These are phyloP conservation scores for Macrophomina phaseolina DNA, from an alignment of 2,329 filamentous ascomycete species.

Conservation along the genomic window DNA sequence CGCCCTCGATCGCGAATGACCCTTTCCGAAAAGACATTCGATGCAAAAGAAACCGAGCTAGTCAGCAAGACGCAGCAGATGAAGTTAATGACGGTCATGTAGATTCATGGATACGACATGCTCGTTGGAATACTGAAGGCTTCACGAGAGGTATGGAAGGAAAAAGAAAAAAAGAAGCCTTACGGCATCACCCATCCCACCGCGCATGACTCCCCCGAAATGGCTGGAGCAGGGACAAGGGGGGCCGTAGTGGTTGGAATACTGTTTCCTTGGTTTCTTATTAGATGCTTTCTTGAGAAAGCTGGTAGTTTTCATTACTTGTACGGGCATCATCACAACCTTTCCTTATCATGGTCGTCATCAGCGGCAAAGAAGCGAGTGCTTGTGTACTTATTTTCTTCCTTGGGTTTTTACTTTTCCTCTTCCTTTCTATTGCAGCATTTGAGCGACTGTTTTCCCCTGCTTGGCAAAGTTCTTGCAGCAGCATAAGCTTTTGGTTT, in stretches of 20 bases:
- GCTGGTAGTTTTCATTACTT: not conserved
- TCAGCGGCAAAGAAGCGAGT: constrained; percentile 19
- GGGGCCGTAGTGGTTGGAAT: not conserved
- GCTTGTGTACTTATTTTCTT: constrained; percentile 24
- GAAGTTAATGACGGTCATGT: constrained; percentile 51
- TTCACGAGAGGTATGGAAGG: not conserved
- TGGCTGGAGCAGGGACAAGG: constrained; percentile 12
- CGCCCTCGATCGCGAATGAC: constrained; percentile 20
- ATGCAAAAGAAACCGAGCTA: constrained; percentile 26
- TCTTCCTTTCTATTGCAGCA: constrained; percentile 16
- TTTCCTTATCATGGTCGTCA: constrained; percentile 6
- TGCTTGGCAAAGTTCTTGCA: constrained; percentile 5
- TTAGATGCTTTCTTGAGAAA: constrained; percentile 15
- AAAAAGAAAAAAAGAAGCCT: not conserved
- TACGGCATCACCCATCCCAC: not conserved
- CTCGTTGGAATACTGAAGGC: not conserved
- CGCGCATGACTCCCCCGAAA: constrained; percentile 12
- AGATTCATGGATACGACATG: constrained; percentile 29
- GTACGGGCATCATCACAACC: not conserved
- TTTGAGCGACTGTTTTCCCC: constrained; percentile 25
- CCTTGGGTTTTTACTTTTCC: constrained; percentile 7
- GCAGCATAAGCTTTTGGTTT: constrained; percentile 17
- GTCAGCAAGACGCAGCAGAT: constrained; percentile 34
- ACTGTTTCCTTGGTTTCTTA: constrained; percentile 19
- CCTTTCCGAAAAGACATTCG: constrained; percentile 17